Base-by-base conservation (phyloP, 2,329 filamentous ascomycete genomes). In the Fusarium citri region DNA sequence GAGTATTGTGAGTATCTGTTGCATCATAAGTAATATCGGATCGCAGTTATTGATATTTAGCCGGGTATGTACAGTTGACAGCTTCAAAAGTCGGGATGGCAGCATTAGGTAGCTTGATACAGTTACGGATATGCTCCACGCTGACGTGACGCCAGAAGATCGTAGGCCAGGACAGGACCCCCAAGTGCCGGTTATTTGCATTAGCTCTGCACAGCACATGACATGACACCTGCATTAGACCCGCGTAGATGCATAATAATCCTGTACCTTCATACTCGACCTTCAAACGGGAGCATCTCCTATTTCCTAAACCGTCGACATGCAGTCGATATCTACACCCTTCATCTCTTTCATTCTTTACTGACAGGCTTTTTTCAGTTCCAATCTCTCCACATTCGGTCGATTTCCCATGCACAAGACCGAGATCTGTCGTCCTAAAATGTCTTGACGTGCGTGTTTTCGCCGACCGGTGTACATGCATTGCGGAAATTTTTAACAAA, bases 271-370 rank as follows among this genome's bases (percentile, higher is more conserved):
- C 51, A 70, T 61, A 64, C 55, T 45, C 68, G 47, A 62, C 68
- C 57, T 55, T 72, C 69, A 68, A 72, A 72, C 69, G 69, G 69
- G 45, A 45, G 25, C 46, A 50, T 57, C 34, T 28, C 48, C 71
- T 63, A 74, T 70, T 75, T 74, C 73, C 73, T 72, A 74, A 72
- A 70, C 9, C 47, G 69, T 75, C 73, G 45, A 62, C 65, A 48
- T 74, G 72, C 73, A 75, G 67, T 40, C 58, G 6, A 41, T 51
- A 51, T 51, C 22, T 51, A 57, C 72, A 74, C 72, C 68, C 71
- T 73, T 66, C 59, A 26, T 66, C 59, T 22, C 40, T 18, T 37
- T 51, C 14, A 67, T 57, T 37, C n/a, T n/a, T n/a, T n/a, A n/a
- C n/a, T 49, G 56, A 49, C 25, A 64, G 47, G 47, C 55, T 59